phyloP scores from a whole-genome alignment of 805 yeast genomes.

The Myxozyma kluyveri region DNA sequence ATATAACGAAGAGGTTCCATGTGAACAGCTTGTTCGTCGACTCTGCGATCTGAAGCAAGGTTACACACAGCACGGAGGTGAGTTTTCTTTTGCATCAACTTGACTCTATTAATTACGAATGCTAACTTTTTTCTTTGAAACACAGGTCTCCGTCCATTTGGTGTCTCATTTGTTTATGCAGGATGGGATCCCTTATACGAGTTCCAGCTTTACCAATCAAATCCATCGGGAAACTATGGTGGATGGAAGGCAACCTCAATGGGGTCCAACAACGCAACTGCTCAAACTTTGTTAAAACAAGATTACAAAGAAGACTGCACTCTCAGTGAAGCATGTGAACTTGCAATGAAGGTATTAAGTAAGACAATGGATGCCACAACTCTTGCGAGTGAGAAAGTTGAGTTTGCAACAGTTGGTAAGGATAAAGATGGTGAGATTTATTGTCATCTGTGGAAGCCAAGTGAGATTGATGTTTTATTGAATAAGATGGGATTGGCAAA shows the following conservation, averaged over 20 bases:
- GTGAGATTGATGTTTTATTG: constrained; percentile 70
- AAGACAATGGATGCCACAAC: constrained; percentile 91
- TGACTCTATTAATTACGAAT: not conserved
- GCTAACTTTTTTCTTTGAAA: not conserved
- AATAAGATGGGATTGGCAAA: constrained; percentile 68
- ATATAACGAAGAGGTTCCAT: constrained; percentile 91
- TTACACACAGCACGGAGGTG: constrained; percentile 92
- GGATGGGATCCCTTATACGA: constrained; percentile 84
- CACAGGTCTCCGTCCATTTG: constrained; percentile 84
- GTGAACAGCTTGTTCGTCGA: constrained; percentile 81
- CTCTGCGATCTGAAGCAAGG: constrained; percentile 95
- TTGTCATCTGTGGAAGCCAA: constrained; percentile 76
- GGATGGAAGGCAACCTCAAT: constrained; percentile 98
- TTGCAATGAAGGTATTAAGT: constrained; percentile 86
- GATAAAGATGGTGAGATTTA: constrained; percentile 51
- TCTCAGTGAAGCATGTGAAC: constrained; percentile 66
- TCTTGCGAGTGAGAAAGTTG: constrained; percentile 84
- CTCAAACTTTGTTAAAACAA: constrained; percentile 91
- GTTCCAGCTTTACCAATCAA: constrained; percentile 89
- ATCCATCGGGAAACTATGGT: constrained; percentile 95
- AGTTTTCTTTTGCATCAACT: not conserved
- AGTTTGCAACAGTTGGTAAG: constrained; percentile 76
- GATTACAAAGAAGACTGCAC: constrained; percentile 83
- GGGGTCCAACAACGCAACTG: constrained; percentile 94
- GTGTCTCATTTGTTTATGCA: constrained; percentile 93